phyloP scores from a whole-genome alignment of 441 rosid genomes.

The Syzygium malaccense region DNA sequence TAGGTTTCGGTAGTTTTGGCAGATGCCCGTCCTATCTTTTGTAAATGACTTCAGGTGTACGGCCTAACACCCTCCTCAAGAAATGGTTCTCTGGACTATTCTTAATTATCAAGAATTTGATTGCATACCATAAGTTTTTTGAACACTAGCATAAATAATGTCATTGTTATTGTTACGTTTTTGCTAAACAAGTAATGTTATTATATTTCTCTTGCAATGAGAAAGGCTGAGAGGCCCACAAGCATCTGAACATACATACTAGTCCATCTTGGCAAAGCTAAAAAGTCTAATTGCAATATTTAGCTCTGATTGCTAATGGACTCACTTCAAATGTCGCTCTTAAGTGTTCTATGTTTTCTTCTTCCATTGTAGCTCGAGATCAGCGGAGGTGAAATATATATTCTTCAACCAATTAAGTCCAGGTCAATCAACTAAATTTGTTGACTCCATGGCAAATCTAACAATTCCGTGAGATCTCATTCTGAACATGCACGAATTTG shows the following conservation, averaged over 20 bases:
- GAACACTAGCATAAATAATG: no score
- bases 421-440: background rate
- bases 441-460: background rate
- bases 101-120: background rate
- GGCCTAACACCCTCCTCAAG: background rate
- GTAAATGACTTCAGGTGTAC: background rate
- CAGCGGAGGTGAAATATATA: conserved; percentile 9
- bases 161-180: no score
- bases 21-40: background rate
- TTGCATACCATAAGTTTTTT: no score
- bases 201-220: no score
- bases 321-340: conserved; percentile 14
- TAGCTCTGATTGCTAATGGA: conserved; percentile 35
- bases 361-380: conserved; percentile 13
- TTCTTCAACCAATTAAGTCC: background rate
- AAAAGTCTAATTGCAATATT: background rate
- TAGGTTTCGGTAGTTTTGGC: background rate
- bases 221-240: no score
- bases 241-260: background rate
- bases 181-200: no score
- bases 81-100: background rate
- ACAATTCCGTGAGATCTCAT: background rate
- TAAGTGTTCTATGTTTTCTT: conserved; percentile 13
- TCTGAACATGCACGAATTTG: background rate
- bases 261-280: conserved; percentile 53